phyloP scores from a whole-genome alignment of 164 flowering plant genomes.

The Stephania cephalantha region DNA sequence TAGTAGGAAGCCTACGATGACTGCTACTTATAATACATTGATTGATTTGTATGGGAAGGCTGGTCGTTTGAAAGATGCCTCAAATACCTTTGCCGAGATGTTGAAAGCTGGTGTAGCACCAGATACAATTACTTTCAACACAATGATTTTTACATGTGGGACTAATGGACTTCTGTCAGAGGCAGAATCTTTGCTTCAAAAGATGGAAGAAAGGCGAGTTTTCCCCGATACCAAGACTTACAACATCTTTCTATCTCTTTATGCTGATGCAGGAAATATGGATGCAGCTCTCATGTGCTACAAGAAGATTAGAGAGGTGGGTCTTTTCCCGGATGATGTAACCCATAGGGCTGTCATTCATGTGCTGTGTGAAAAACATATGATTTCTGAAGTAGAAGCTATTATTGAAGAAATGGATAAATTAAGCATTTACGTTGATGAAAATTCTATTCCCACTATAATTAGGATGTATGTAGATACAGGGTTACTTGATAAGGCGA shows the following conservation, averaged over 20 bases:
- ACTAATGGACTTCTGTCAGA: conserved; percentile 65
- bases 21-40: conserved; percentile 71
- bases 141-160: conserved; percentile 83
- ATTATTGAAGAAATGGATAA: conserved; percentile 66
- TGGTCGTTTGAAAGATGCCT: conserved; percentile 77
- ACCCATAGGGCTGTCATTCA: conserved; percentile 63
- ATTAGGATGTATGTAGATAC: conserved; percentile 56
- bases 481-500: conserved; percentile 49
- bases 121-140: conserved; percentile 80
- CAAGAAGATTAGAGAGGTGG: conserved; percentile 59
- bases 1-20: conserved; percentile 43
- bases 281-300: conserved; percentile 54
- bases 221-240: conserved; percentile 78
- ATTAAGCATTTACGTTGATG: conserved; percentile 42
- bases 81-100: conserved; percentile 70
- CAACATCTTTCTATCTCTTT: conserved; percentile 64
- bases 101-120: conserved; percentile 65
- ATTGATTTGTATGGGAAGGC: conserved; percentile 95
- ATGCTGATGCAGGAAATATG: conserved; percentile 62
- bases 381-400: conserved; percentile 55
- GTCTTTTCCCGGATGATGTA: conserved; percentile 69
- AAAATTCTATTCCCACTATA: conserved; percentile 63
- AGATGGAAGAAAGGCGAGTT: conserved; percentile 76
- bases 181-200: conserved; percentile 64
- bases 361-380: conserved; percentile 51